Conservation (phyloP, 345 rosid genomes). For the Salix dunnii region DNA sequence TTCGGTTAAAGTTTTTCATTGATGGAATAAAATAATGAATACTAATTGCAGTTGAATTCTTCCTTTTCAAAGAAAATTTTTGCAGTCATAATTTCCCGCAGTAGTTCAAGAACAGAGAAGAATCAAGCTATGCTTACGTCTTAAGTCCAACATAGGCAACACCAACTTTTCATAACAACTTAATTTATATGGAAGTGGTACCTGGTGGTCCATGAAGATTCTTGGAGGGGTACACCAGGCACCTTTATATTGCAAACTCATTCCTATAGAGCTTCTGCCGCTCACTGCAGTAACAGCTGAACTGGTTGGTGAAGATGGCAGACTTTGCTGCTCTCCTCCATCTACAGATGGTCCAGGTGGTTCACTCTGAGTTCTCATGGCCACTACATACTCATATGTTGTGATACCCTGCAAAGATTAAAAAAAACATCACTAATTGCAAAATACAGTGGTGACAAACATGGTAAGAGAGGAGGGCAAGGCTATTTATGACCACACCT, state of each 20-base stretch:
- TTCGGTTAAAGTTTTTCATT: not conserved
- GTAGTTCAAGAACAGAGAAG: not conserved
- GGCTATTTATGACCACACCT: conserved; percentile 39
- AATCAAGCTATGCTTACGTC: not conserved
- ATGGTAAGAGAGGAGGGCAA: not conserved
- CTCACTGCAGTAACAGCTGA: conserved; percentile 80
- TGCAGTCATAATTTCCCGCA: not conserved
- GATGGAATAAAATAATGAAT: not conserved
- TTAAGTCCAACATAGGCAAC: conserved; percentile 30
- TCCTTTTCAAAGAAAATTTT: not conserved
- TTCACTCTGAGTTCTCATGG: conserved; percentile 86
- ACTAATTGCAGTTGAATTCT: not conserved
- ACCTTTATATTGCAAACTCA: conserved; percentile 76
- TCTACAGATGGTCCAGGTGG: conserved; percentile 66
- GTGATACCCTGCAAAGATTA: conserved; percentile 68
- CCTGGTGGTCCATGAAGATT: conserved; percentile 94
- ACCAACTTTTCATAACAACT: not conserved
- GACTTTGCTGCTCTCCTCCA: conserved; percentile 67
- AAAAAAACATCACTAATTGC: conserved; percentile 5
- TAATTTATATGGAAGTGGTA: conserved; percentile 14
- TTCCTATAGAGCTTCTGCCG: conserved; percentile 86
- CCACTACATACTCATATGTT: conserved; percentile 87
- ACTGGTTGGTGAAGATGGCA: conserved; percentile 74
- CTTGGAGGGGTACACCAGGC: conserved; percentile 97
- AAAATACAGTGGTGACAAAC: not conserved